Evolutionary conservation across 2,329 filamentous ascomycete species (phyloP).

Genomic region (Claviceps fusiformis): DNA sequence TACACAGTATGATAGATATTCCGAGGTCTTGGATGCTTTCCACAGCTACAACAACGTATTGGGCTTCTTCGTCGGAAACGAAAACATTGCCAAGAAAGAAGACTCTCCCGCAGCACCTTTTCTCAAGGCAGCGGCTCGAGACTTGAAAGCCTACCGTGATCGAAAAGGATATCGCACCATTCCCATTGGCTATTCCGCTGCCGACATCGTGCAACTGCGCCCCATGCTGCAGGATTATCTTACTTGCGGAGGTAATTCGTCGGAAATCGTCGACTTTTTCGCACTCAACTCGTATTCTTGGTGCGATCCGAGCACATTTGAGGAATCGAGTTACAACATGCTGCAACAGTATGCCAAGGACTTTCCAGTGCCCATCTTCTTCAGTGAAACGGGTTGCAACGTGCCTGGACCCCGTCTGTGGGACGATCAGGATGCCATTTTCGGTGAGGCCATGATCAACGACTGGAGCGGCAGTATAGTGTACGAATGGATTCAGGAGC

Average conservation of each 20-base stretch:
- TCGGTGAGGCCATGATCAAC: constrained; percentile 57
- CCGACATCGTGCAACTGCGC: constrained; percentile 60
- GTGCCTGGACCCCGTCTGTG: constrained; percentile 47
- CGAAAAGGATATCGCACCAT: constrained; percentile 65
- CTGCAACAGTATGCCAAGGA: constrained; percentile 53
- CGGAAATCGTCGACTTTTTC: constrained; percentile 70
- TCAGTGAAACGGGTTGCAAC: constrained; percentile 83
- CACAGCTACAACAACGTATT: constrained; percentile 65
- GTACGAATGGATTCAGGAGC: constrained; percentile 83
- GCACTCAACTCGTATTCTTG: constrained; percentile 76
- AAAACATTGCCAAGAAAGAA: constrained; percentile 55
- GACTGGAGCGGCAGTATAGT: constrained; percentile 66
- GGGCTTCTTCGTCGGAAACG: constrained; percentile 80
- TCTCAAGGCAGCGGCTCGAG: constrained; percentile 67
- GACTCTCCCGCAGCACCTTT: constrained; percentile 59
- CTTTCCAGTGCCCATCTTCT: constrained; percentile 77
- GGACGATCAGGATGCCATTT: constrained; percentile 62
- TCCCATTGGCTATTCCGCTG: constrained; percentile 76
- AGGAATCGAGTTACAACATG: constrained; percentile 52
- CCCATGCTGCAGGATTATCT: constrained; percentile 57
- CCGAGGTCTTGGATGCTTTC: constrained; percentile 64
- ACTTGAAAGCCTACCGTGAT: constrained; percentile 71
- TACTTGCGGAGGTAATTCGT: constrained; percentile 57
- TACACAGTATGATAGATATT: constrained; percentile 54
- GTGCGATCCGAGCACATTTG: constrained; percentile 49